phyloP scores from a whole-genome alignment of 495 filamentous ascomycete species.

The Jackrogersella minutella region DNA sequence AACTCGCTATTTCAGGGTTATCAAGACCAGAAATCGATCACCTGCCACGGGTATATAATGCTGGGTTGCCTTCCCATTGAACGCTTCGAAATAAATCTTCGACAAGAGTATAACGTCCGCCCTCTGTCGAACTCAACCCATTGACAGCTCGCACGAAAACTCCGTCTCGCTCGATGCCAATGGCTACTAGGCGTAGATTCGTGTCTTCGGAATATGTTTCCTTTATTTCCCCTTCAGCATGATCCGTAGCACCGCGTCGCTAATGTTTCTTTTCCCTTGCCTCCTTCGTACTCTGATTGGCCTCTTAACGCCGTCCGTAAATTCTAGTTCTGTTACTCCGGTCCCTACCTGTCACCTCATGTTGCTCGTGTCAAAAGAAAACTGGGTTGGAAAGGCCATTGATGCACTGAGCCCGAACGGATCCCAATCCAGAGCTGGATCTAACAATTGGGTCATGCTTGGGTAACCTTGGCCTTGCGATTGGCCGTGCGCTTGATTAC shows the following conservation, averaged over 20 bases:
- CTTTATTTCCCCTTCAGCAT: conserved; percentile 1
- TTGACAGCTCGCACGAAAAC: background rate
- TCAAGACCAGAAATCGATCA: conserved; percentile 23
- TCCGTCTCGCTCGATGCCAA: background rate
- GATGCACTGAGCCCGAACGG: conserved; percentile 90
- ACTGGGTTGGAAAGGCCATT: conserved; percentile 93
- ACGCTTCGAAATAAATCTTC: conserved; percentile 22
- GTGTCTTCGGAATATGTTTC: background rate
- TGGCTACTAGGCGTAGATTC: conserved; percentile 1
- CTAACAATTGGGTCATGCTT: conserved; percentile 74
- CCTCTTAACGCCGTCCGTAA: background rate
- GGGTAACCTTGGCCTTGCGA: conserved; percentile 56
- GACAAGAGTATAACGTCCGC: conserved; percentile 18
- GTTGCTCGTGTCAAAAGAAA: conserved; percentile 77
- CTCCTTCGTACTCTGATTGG: background rate
- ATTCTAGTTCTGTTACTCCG: background rate
- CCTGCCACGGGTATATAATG: conserved; percentile 34
- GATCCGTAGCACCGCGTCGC: background rate
- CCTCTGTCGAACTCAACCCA: conserved; percentile 4
- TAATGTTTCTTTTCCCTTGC: background rate
- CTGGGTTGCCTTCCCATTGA: conserved; percentile 22
- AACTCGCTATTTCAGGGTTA: conserved; percentile 13
- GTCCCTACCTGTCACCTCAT: conserved; percentile 52
- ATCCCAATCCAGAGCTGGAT: conserved; percentile 86
- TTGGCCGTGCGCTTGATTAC: conserved; percentile 48